A percentile compares a stretch with the other conserved stretches of the same genome.
Evolutionary conservation across 2,329 filamentous ascomycete genomes (phyloP).

Genomic region (Colletotrichum liaoningense): DNA sequence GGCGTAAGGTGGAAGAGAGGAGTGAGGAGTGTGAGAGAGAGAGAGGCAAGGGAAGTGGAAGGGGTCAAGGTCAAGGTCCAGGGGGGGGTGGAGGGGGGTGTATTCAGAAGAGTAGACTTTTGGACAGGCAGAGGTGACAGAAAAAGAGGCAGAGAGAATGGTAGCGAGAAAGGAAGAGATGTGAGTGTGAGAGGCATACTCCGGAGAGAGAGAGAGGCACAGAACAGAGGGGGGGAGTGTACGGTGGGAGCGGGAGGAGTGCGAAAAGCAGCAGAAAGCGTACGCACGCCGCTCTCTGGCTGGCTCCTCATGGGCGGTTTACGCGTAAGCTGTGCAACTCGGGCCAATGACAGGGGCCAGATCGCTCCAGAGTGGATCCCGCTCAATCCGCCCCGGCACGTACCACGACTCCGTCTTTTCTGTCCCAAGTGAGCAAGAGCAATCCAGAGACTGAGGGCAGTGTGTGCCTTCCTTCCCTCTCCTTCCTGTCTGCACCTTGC

Average conservation of each 20-base stretch:
- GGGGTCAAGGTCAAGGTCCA: background rate
- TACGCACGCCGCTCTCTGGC: conserved; percentile 33
- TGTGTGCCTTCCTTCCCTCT: background rate
- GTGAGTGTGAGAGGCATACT: background rate
- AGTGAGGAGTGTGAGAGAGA: background rate
- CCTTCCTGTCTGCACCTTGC: background rate
- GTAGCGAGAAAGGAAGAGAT: background rate
- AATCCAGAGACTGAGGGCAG: background rate
- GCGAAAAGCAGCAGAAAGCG: conserved; percentile 24
- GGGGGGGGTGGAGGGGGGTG: conserved; percentile 2
- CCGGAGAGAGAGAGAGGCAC: background rate
- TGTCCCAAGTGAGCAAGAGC: conserved; percentile 1
- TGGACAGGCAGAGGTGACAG: background rate
- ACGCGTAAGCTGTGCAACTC: conserved; percentile 46
- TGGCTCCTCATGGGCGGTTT: conserved; percentile 39
- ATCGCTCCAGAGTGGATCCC: conserved; percentile 23
- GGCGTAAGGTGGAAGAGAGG: background rate
- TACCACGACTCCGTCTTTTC: conserved; percentile 26
- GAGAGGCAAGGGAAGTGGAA: conserved; percentile 18
- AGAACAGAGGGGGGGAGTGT: conserved; percentile 5
- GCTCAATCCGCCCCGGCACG: conserved; percentile 32
- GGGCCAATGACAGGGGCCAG: conserved; percentile 38
- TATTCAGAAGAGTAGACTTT: background rate
- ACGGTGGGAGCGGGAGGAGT: conserved; percentile 6
- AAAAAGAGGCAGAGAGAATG: background rate